These are phyloP conservation scores for Trichophyton mentagrophytes DNA, from an alignment of 2,329 filamentous ascomycete species.

Conservation along the genomic window DNA sequence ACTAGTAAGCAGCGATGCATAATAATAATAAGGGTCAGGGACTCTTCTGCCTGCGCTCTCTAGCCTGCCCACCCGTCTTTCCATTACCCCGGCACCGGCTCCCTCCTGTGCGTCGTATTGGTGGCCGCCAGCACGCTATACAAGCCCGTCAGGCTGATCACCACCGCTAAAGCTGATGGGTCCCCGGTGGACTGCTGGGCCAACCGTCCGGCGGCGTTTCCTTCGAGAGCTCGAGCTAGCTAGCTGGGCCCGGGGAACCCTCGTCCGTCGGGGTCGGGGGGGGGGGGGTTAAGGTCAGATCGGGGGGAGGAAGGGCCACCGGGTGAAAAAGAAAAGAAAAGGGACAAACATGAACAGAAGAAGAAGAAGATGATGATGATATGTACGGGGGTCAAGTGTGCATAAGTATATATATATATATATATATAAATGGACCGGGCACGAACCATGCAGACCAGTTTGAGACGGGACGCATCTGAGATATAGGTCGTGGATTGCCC, in stretches of 20 bases:
- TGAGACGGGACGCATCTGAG: neutral
- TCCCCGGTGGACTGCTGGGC: neutral
- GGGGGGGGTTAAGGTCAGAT: no score
- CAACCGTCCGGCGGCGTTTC: neutral
- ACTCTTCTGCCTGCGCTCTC: neutral
- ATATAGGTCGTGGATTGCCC: neutral
- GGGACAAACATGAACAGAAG: no score
- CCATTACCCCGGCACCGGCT: conserved; percentile 2
- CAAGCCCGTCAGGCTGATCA: neutral
- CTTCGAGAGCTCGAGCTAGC: neutral
- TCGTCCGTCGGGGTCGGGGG: neutral
- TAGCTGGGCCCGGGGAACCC: neutral
- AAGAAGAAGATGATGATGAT: no score
- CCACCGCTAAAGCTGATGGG: neutral
- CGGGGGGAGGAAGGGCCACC: neutral
- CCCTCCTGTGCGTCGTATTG: neutral
- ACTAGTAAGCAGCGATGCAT: neutral
- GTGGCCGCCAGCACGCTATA: neutral
- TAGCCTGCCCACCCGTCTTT: neutral
- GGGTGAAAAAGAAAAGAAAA: neutral
- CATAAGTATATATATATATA: neutral
- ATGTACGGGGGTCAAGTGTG: no score
- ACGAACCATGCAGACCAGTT: neutral
- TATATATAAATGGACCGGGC: neutral
- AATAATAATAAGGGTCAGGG: neutral